These are phyloP conservation scores for Erythrophleum ivorense DNA, from an alignment of 331 rosid genomes.

Conservation along the genomic window DNA sequence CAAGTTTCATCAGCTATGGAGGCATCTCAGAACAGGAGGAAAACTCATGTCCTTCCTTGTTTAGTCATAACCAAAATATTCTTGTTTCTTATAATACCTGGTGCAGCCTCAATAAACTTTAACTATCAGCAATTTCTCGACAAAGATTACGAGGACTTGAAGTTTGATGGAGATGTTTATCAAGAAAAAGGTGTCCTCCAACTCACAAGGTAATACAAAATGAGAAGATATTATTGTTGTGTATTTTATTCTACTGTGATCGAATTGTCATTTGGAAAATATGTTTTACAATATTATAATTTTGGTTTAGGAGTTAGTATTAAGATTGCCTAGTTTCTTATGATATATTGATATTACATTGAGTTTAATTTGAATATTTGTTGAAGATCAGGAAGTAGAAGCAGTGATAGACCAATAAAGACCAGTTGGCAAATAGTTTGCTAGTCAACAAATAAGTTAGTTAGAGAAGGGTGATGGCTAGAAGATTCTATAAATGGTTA, in stretches of 20 bases:
- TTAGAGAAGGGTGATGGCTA: not conserved
- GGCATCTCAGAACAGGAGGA: not conserved
- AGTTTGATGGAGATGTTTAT: constrained; percentile 10
- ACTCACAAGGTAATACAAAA: not conserved
- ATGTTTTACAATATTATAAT: not conserved
- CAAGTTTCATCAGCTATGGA: not conserved
- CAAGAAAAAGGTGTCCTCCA: constrained; percentile 5
- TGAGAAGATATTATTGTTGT: too few relatives aligned
- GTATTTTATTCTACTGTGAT: too few relatives aligned
- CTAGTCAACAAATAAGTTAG: too few relatives aligned
- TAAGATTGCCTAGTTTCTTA: not conserved
- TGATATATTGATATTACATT: not conserved
- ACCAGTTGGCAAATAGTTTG: not conserved
- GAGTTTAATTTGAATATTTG: not conserved
- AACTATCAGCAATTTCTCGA: constrained; percentile 6
- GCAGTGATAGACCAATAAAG: not conserved
- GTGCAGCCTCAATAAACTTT: not conserved
- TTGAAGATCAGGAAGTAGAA: not conserved
- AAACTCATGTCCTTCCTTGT: not conserved
- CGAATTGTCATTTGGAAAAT: too few relatives aligned
- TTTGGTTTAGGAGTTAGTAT: not conserved
- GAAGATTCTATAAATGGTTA: not conserved
- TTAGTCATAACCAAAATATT: constrained; percentile 1
- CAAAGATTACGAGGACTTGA: not conserved
- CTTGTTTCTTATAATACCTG: not conserved